Evolutionary conservation across 371 early-diverging fungal genomes (phyloP).

Genomic region (Lichtheimia corymbifera): DNA sequence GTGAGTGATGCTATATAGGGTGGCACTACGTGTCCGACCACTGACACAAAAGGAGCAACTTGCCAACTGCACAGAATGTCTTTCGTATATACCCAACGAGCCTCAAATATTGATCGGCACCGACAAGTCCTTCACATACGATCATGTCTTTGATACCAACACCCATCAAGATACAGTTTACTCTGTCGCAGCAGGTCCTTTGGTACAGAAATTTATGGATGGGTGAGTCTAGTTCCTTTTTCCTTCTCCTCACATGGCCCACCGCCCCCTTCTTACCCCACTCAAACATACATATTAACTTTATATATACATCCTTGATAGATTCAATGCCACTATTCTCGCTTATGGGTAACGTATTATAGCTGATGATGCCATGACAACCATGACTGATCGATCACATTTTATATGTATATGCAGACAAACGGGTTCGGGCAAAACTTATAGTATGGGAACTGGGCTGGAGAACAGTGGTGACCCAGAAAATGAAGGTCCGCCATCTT

Average conservation of each 20-base stretch:
- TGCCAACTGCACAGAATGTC: constrained; percentile 70
- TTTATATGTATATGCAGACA: constrained; percentile 28
- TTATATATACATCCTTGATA: constrained; percentile 26
- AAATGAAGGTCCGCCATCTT: constrained; percentile 25
- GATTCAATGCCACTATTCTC: constrained; percentile 27
- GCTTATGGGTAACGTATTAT: constrained; percentile 19
- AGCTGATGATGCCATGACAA: neutral
- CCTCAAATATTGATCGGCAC: constrained; percentile 66
- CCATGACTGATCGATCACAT: constrained; percentile 64
- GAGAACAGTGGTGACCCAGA: constrained; percentile 36
- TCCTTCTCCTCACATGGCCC: constrained; percentile 72
- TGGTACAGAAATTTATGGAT: constrained; percentile 83
- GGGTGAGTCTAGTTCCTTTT: constrained; percentile 59
- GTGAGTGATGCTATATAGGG: constrained; percentile 34
- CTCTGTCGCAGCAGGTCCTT: constrained; percentile 62
- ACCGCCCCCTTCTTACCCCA: too few relatives aligned
- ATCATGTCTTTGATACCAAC: constrained; percentile 79
- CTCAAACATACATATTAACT: too few relatives aligned
- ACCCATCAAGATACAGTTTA: constrained; percentile 71
- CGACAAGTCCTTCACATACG: constrained; percentile 81
- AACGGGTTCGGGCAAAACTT: constrained; percentile 62
- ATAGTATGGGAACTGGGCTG: constrained; percentile 49
- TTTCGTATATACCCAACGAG: constrained; percentile 63
- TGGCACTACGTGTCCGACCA: constrained; percentile 84
- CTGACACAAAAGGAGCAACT: constrained; percentile 74